A percentile compares a stretch with the other conserved stretches of the same genome.
These are phyloP conservation scores for Kalmusia sp. DNA, from an alignment of 2,329 filamentous ascomycete species.

Conservation along the genomic window DNA sequence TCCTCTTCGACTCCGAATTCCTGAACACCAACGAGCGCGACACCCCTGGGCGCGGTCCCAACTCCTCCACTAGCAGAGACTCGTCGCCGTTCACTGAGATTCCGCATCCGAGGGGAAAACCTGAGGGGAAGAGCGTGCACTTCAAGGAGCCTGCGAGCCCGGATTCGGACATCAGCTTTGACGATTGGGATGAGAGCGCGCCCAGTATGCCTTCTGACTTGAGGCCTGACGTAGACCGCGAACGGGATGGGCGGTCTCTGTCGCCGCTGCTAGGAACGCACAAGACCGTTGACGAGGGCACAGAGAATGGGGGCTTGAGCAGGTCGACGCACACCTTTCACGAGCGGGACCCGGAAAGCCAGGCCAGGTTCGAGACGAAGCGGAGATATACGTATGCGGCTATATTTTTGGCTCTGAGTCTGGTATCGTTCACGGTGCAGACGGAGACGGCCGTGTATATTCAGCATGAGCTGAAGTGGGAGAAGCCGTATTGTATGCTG, in stretches of 20 bases:
- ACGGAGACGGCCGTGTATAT: constrained; percentile 96
- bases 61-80: constrained; percentile 31
- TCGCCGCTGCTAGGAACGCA: constrained; percentile 59
- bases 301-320: constrained; percentile 52
- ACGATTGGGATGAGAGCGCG: constrained; percentile 54
- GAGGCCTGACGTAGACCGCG: constrained; percentile 49
- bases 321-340: constrained; percentile 73
- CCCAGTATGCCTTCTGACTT: constrained; percentile 59
- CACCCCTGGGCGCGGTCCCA: constrained; percentile 9
- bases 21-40: constrained; percentile 9
- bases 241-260: constrained; percentile 52
- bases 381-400: constrained; percentile 88
- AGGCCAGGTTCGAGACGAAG: constrained; percentile 70
- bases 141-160: constrained; percentile 28
- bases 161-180: constrained; percentile 48
- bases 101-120: constrained; percentile 14
- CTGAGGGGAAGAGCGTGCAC: constrained; percentile 7
- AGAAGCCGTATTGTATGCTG: constrained; percentile 99
- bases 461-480: constrained; percentile 89
- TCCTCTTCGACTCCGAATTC: constrained; percentile 13
- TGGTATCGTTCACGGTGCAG: constrained; percentile 90
- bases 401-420: constrained; percentile 80
- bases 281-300: constrained; percentile 44
- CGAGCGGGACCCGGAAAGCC: constrained; percentile 75
- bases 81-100: constrained; percentile 32